These are phyloP conservation scores for Teratosphaeria pseudoeucalypti DNA, from an alignment of 2,329 filamentous ascomycete genomes.

Conservation along the genomic window DNA sequence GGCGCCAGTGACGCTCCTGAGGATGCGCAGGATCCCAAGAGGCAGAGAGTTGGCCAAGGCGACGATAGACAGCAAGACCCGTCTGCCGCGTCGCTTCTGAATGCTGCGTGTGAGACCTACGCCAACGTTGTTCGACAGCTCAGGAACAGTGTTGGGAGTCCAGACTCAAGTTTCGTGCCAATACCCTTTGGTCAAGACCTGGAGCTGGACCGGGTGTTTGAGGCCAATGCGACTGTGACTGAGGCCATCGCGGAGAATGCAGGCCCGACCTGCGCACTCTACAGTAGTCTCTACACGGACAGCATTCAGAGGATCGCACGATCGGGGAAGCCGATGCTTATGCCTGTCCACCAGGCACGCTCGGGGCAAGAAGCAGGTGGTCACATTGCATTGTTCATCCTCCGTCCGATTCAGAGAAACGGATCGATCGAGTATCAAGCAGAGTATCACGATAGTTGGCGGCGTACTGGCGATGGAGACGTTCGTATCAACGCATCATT, in stretches of 20 bases:
- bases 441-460: neutral
- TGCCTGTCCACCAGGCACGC: neutral
- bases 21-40: neutral
- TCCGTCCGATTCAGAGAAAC: neutral
- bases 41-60: neutral
- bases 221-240: neutral
- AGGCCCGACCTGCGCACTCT: neutral
- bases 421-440: neutral
- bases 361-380: neutral
- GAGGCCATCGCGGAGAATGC: neutral
- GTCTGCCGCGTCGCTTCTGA: neutral
- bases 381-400: neutral
- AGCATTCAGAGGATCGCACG: neutral
- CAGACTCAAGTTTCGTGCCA: neutral
- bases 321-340: neutral
- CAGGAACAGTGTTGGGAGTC: neutral
- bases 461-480: neutral
- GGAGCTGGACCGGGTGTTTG: neutral
- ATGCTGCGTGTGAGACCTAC: neutral
- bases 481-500: neutral
- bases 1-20: neutral
- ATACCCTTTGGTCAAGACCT: neutral
- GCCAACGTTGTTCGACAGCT: neutral
- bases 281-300: no score
- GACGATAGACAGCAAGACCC: neutral